Conservation (phyloP, 208 protist genomes). For the Porcisia deanei region DNA sequence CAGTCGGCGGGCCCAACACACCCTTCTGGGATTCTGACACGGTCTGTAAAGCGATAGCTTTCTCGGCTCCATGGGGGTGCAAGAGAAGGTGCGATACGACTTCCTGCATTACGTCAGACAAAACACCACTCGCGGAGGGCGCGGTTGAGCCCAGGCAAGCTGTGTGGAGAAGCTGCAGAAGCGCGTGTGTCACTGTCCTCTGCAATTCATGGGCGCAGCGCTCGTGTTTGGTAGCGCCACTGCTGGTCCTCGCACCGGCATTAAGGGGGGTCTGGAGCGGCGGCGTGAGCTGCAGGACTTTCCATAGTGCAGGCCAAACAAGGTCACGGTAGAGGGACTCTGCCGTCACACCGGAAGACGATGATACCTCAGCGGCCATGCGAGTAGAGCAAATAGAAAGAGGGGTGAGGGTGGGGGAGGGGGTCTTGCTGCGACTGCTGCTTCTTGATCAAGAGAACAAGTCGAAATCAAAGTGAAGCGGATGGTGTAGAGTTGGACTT, state of each 20-base stretch:
- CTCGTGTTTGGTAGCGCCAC: background rate
- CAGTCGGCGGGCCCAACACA: slow-evolving; percentile 2
- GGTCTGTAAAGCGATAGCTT: background rate
- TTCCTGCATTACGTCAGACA: slow-evolving; percentile 1
- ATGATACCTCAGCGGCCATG: background rate
- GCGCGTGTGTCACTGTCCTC: slow-evolving; percentile 15
- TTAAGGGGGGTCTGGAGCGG: background rate
- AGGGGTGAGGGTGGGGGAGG: background rate
- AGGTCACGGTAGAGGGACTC: slow-evolving; percentile 14
- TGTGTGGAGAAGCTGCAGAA: slow-evolving; percentile 18
- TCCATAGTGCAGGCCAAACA: slow-evolving; percentile 30
- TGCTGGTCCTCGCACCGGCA: background rate
- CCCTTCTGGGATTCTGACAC: slow-evolving; percentile 8
- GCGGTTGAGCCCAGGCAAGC: background rate
- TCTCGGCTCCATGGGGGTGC: slow-evolving; percentile 7
- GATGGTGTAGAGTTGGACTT: no score
- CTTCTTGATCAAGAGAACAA: no score
- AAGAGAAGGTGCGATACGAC: slow-evolving; percentile 22
- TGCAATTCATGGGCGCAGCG: slow-evolving; percentile 13
- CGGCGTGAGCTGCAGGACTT: slow-evolving; percentile 13
- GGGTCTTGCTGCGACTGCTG: no score
- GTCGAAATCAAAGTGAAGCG: no score
- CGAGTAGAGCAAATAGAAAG: background rate
- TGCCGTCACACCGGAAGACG: slow-evolving; percentile 8
- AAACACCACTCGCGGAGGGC: background rate